Evolutionary conservation across 805 yeast species (phyloP).

Genomic region (Candida argentea): DNA sequence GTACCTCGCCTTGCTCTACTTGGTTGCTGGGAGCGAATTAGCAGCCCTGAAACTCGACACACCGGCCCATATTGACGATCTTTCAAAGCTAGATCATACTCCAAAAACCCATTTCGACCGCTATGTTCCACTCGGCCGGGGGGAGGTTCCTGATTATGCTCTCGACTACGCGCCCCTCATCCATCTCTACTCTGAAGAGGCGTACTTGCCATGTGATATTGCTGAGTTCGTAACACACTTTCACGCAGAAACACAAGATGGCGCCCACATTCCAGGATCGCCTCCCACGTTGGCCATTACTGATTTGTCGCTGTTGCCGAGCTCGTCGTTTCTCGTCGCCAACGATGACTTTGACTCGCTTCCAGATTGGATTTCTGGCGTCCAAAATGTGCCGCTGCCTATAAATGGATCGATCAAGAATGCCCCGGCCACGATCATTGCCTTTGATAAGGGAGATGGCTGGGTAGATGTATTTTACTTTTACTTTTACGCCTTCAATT

Average conservation of each 20-base stretch:
- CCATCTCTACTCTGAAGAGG: conserved; percentile 81
- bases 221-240: conserved; percentile 59
- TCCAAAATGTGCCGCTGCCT: conserved; percentile 53
- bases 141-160: conserved; percentile 57
- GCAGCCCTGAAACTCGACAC: too few relatives aligned
- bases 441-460: conserved; percentile 88
- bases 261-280: conserved; percentile 29
- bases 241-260: conserved; percentile 43
- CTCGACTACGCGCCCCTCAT: conserved; percentile 66
- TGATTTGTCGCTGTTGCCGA: conserved; percentile 21
- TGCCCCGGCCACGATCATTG: conserved; percentile 76
- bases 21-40: too few relatives aligned
- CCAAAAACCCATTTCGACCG: too few relatives aligned
- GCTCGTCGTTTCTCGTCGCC: conserved; percentile 50
- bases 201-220: conserved; percentile 76
- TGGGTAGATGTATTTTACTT: conserved; percentile 97
- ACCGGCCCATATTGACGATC: too few relatives aligned
- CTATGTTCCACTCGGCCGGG: too few relatives aligned
- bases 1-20: too few relatives aligned
- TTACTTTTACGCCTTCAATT: conserved; percentile 85
- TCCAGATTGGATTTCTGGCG: conserved; percentile 85
- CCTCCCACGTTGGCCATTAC: conserved; percentile 20
- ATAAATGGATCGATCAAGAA: conserved; percentile 59
- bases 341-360: conserved; percentile 55
- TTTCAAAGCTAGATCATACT: too few relatives aligned